Base-by-base conservation (phyloP, 2,329 filamentous ascomycete species). In the Diatrype stigma region DNA sequence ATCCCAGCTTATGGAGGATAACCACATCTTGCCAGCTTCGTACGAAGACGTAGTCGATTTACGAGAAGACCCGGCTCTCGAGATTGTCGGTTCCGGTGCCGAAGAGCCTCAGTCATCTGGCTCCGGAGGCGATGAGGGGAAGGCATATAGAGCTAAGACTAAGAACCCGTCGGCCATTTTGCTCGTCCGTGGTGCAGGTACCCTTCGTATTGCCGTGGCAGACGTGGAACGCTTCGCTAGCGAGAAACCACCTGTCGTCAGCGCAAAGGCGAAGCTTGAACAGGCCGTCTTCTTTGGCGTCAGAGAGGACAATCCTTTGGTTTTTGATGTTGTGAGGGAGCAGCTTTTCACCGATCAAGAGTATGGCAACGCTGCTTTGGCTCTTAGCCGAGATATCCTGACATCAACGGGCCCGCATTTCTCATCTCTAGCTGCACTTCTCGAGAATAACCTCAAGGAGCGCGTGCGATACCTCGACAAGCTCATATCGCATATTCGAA, bases 221-320 rank as follows among this genome's bases (percentile, higher is more conserved):
- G 80, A 86, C 47, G 71, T 82, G 44, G 78, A 82, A 55, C 80
- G 78, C 52, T 84, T 86, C 60, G 76, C 76, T 12, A 80, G 79
- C 54, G 78, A 80, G 48, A 70, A 72, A 48, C 76, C 81, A 4
- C 83, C 82, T 1, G 71, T 76, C 57, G 81, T 96, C 16, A 92
- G 89, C 1, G 88, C 90, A 6, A 94, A 90, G 70, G 89, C 85
- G 70, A 96, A 94, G 70, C 79, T 99, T 38, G 90, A 96, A 64
- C 92, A 99, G 71, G 92, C 92, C 2, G 88, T 97, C 1, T 97
- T 96, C 70, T 97, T 90, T 65, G 92, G 92, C 2, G 84, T 83
- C 45, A 84, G 89, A 64, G 80, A 86, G 55, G 84, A 89, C 62
- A 97, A 91, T 61, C 88, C 93, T n/a, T 72, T 99, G n/a, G 85